Percentiles rank a stretch among this genome's conserved stretches.
phyloP scores from a whole-genome alignment of 176 grass and related monocot species.

The Pontederia crassipes region DNA sequence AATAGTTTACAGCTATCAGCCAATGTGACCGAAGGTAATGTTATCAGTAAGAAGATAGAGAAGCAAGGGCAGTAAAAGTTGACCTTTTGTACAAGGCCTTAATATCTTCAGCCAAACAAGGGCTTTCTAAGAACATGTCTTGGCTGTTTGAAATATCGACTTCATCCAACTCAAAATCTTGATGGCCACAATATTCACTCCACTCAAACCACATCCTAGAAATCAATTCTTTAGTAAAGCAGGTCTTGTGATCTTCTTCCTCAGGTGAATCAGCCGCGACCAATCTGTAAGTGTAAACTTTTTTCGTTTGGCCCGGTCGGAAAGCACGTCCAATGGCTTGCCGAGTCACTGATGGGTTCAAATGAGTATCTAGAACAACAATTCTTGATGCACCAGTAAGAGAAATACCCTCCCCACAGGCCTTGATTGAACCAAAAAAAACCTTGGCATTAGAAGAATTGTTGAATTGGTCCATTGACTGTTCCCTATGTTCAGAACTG shows the following conservation, averaged over 20 bases:
- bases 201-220: constrained; percentile 96
- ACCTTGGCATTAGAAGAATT: constrained; percentile 77
- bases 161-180: constrained; percentile 59
- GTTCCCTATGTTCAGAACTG: constrained; percentile 60
- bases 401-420: constrained; percentile 96
- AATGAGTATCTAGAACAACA: constrained; percentile 80
- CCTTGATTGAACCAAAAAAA: constrained; percentile 86
- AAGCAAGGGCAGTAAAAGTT: not conserved
- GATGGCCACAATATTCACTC: constrained; percentile 48
- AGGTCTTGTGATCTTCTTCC: constrained; percentile 38
- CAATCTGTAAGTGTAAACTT: constrained; percentile 80
- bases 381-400: constrained; percentile 79
- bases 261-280: constrained; percentile 71
- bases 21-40: no score
- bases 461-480: constrained; percentile 67
- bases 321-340: constrained; percentile 90
- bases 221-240: constrained; percentile 82
- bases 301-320: constrained; percentile 74
- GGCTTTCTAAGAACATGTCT: constrained; percentile 60
- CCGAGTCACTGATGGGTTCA: constrained; percentile 92
- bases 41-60: no score
- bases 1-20: no score
- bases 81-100: constrained; percentile 77
- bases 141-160: constrained; percentile 37
- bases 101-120: constrained; percentile 48